Evolutionary conservation across 164 flowering plant species (phyloP).

Genomic region (Amborella trichopoda): DNA sequence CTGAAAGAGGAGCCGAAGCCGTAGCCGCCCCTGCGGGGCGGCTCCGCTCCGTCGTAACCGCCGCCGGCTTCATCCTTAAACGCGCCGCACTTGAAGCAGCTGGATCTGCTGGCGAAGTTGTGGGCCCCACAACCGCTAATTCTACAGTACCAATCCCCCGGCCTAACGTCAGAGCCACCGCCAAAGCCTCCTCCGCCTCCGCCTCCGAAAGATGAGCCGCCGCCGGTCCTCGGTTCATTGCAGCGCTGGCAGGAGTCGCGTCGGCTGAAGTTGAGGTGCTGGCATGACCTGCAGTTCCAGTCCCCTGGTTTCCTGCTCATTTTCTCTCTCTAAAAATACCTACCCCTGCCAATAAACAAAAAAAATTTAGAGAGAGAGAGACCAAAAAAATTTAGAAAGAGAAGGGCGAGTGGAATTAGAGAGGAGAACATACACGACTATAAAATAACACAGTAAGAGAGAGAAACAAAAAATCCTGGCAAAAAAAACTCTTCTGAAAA

Average conservation of each 20-base stretch:
- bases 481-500: no score
- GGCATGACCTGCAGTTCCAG: constrained; percentile 91
- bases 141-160: constrained; percentile 96
- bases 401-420: no score
- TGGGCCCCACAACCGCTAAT: constrained; percentile 78
- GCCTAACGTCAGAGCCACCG: constrained; percentile 57
- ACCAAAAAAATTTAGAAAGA: no score
- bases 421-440: no score
- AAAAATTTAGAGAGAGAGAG: no score
- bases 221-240: constrained; percentile 35
- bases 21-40: constrained; percentile 17
- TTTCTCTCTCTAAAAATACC: no score
- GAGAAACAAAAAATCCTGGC: no score
- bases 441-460: no score
- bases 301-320: constrained; percentile 81
- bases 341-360: no score
- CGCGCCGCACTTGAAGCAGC: constrained; percentile 97
- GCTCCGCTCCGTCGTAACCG: constrained; percentile 22
- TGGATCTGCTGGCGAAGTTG: constrained; percentile 95
- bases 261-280: constrained; percentile 75
- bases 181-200: constrained; percentile 39
- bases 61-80: constrained; percentile 52
- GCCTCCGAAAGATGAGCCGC: constrained; percentile 13
- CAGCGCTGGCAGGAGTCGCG: constrained; percentile 75
- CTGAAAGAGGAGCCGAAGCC: constrained; percentile 14